Base-by-base conservation (phyloP, 495 filamentous ascomycete genomes). In the Xanthoparmelia taractica region DNA sequence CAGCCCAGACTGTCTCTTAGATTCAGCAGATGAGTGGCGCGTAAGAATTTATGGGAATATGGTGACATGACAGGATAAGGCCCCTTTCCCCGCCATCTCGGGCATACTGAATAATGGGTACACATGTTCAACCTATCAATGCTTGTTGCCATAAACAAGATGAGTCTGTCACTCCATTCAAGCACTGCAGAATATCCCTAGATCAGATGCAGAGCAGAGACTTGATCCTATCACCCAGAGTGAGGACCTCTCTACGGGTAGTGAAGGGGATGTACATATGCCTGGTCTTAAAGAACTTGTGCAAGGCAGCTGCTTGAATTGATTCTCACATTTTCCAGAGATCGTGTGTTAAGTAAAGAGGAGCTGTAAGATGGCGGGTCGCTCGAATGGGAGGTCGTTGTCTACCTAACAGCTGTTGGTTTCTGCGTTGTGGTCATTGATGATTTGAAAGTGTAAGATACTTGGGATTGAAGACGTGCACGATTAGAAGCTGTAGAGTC, bases 1-100 rank as follows among this genome's bases (percentile, higher is more conserved):
- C 61, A 37, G 54, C n/a, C 61, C 17, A 45, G 38, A 54, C 55
- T 54, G 6, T 41, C 27, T 37, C 37, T 27, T 27, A 29, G 33
- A 58, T 27, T 34, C 8, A 10, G 41, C 25, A 60, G 33, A 55
- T 55, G 23, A 38, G 15, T 61, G 59, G 59, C 38, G 48, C 10
- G 8, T n/a, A 11, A 23, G 13, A 13, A 11, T 33, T 11, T 13
- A 43, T 7, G n/a, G 20, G 7, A 33, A 43, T 1, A 17, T 17
- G 10, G 11, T 52, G 18, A 17, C 25, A 31, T 52, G 27, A 52
- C 48, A 52, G 48, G 13, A 52, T 12, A 31, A 10, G 12, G 15
- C 48, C 25, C 48, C 25, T 29, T n/a, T 52, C 10, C 48, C 48
- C 5, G 18, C 25, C 48, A 29, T 31, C 25, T 52, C 2, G 27